These are phyloP conservation scores for Patellaria atrata DNA, from an alignment of 495 filamentous ascomycete species.

Conservation along the genomic window DNA sequence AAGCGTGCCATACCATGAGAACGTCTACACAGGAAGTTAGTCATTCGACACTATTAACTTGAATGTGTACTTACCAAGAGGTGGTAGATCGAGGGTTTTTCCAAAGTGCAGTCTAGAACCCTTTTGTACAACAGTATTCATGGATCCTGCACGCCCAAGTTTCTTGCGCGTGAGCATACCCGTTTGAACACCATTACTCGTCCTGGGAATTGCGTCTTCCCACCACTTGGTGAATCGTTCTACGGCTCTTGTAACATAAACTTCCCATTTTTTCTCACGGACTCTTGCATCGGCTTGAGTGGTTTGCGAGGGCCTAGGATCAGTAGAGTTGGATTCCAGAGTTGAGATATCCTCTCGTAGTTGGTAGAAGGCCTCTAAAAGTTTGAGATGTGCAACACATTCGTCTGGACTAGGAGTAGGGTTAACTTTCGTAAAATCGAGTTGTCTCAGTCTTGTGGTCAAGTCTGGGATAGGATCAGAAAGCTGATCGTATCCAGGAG, in stretches of 20 bases:
- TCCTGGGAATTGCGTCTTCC: conserved; percentile 18
- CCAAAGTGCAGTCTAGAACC: conserved; percentile 4
- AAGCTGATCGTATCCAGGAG: too few relatives aligned
- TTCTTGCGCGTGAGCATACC: too few relatives aligned
- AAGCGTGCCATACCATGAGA: conserved; percentile 81
- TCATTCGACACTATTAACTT: conserved; percentile 7
- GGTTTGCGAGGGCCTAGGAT: not conserved
- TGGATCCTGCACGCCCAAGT: too few relatives aligned
- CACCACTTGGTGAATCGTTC: conserved; percentile 67
- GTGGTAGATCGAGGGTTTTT: conserved; percentile 19
- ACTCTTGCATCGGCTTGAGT: conserved; percentile 30
- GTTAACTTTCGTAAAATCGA: not conserved
- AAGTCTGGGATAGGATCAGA: too few relatives aligned
- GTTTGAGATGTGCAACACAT: conserved; percentile 63
- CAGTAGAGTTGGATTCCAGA: conserved; percentile 32
- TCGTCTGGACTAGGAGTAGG: conserved; percentile 24
- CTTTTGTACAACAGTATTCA: too few relatives aligned
- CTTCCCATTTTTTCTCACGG: conserved; percentile 66
- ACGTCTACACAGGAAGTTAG: conserved; percentile 40
- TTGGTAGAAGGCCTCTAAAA: conserved; percentile 53
- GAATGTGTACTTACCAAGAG: conserved; percentile 18
- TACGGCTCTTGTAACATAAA: conserved; percentile 60
- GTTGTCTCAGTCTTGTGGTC: not conserved
- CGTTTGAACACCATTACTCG: too few relatives aligned
- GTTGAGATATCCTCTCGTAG: conserved; percentile 52